Evolutionary conservation across 768 basidiomycete species (phyloP), one percentile per base, ranked within the genome.

Genomic region (Termitomyces sp.): DNA sequence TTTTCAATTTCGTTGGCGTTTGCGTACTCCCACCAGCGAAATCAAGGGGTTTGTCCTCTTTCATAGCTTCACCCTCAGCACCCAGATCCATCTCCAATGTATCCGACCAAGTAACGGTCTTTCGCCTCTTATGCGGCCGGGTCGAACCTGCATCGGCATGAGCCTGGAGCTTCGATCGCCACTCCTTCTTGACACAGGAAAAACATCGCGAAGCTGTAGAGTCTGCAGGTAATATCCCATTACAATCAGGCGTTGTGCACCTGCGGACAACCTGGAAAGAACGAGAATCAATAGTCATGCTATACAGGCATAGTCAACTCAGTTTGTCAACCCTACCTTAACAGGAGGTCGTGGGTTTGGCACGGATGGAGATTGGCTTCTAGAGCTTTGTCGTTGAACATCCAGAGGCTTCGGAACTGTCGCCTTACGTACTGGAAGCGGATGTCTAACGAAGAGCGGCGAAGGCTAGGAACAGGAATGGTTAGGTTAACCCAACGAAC

Each of bases 31-130:
- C 29, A 19, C 43, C n/a, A 14, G 23, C 27, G 23, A 47, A 23
- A 8, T 19, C 41, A 5, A 34, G n/a, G 35, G 27, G 41, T 31
- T 42, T 31, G 5, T 42, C 48, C 41, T 23, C 27, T 17, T 53
- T 10, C 14, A 21, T 12, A 29, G 32, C 29, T 5, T 2, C 23
- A 34, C 12, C 25, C 17, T 43, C 48, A 32, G 21, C 1, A 40
- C 37, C 27, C 19, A 40, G 16, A 14, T 50, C 53, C 43, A 65
- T 44, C 32, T 65, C 60, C 19, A 37, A 11, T 9, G 21, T 35
- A 50, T 73, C 74, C 16, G 71, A 69, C 75, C 75, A 77, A 19
- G 70, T 67, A 10, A 77, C 74, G 0, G 63, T 73, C 56, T 62
- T 64, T 48, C 63, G 66, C 21, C 34, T 48, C 37, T 60, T 67